These are phyloP conservation scores for Cutaneotrichosporon curvatum DNA, from an alignment of 1,284 basidiomycete genomes.

Conservation along the genomic window DNA sequence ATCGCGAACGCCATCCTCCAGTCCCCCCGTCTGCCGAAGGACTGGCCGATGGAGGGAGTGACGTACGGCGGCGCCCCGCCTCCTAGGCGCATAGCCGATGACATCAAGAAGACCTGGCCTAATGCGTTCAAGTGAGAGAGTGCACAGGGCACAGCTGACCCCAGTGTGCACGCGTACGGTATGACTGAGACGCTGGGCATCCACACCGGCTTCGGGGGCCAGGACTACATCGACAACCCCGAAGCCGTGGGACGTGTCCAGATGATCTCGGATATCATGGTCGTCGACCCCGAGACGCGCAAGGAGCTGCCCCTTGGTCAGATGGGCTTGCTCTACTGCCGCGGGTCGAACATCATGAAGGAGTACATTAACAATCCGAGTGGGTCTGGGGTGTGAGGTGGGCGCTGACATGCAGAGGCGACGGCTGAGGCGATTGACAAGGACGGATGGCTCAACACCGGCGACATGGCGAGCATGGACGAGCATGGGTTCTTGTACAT, in stretches of 20 bases:
- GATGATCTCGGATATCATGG: constrained; percentile 31
- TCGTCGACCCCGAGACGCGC: constrained; percentile 29
- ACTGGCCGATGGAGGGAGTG: constrained; percentile 25
- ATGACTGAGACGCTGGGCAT: constrained; percentile 42
- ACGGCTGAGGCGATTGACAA: constrained; percentile 27
- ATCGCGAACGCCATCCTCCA: constrained; percentile 34
- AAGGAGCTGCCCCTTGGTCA: constrained; percentile 19
- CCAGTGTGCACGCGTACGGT: constrained; percentile 32
- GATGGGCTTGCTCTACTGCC: constrained; percentile 28
- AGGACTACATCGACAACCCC: constrained; percentile 24
- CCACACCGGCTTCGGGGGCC: constrained; percentile 30
- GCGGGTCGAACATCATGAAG: constrained; percentile 40
- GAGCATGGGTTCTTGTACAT: constrained; percentile 35
- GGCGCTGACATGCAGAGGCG: constrained; percentile 20
- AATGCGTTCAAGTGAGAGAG: constrained; percentile 9
- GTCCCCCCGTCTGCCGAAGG: constrained; percentile 25
- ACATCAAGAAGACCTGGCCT: constrained; percentile 29
- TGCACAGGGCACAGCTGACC: background rate
- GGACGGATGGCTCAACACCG: constrained; percentile 42
- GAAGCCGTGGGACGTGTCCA: constrained; percentile 24
- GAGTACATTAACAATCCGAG: constrained; percentile 35
- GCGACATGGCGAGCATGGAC: constrained; percentile 36
- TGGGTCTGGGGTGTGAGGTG: constrained; percentile 10
- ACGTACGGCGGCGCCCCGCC: constrained; percentile 41
- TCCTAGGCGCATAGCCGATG: constrained; percentile 25